Base-by-base conservation (phyloP, 352 stramenopile genomes). In the Phytopythium ostracodes region DNA sequence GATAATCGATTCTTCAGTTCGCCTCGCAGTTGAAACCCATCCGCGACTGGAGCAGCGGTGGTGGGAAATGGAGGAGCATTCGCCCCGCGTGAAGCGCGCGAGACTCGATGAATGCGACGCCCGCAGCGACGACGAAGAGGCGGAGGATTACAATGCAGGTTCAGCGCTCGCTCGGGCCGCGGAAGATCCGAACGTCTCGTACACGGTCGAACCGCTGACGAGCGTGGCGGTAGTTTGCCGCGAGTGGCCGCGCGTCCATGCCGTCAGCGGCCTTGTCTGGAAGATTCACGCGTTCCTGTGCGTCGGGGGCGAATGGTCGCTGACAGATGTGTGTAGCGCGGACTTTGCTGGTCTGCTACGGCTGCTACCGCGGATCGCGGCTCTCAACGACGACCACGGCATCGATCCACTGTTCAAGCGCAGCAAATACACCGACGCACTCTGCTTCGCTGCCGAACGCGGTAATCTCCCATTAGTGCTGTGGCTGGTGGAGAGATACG, bases 371-470 rank as follows among this genome's bases (percentile, higher is more conserved):
- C 36, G 36, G 36, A 42, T 42, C 36, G 36, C 36, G 36, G 36
- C 36, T 4, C 36, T 4, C 2, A 17, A 42, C 36, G 43, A 50
- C 2, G 43, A 50, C 14, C 5, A 22, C 4, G 5, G 22, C 22
- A 1, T 50, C 9, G 14, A 50, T 24, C 43, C 43, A 18, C 22
- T 50, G 43, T 27, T 50, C 3, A 77, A 22, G 38, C 68, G 58
- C 44, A 63, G 25, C 61, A 63, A 20, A 52, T 70, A 62, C 59
- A 49, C 24, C 3, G 25, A n/a, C 44, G 22, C 42, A 2, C 59
- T 63, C 10, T 4, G 46, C 35, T 4, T 63, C 53, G 10, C 47
- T 20, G 50, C 72, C 57, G 68, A 68, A 52, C 72, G 54, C 58
- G 60, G 29, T 17, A 60, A 44, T 17, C 64, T 67, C 66, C 73